phyloP scores from a whole-genome alignment of 1,139 yeast genomes.

The Suhomyces bokatorum region DNA sequence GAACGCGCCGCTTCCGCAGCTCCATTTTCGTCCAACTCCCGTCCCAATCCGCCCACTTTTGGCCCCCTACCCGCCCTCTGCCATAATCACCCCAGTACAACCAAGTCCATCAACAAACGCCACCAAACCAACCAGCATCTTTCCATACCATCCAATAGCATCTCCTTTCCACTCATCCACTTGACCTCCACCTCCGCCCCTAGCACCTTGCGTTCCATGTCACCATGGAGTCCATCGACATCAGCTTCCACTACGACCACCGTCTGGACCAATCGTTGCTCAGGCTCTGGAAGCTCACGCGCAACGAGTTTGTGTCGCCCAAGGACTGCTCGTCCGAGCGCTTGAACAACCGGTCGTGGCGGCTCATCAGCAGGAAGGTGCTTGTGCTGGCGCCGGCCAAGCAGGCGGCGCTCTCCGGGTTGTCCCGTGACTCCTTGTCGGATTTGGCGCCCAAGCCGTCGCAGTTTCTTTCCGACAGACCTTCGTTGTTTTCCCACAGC shows the following conservation, averaged over 20 bases:
- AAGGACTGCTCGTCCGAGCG: slow-evolving; percentile 15
- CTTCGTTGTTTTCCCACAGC: slow-evolving; percentile 19
- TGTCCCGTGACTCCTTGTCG: slow-evolving; percentile 16
- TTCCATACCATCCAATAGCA: no score
- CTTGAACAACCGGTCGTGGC: slow-evolving; percentile 20
- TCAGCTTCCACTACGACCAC: slow-evolving; percentile 16
- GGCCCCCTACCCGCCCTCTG: neutral
- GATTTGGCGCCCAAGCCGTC: slow-evolving; percentile 16
- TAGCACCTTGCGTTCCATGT: slow-evolving; percentile 1
- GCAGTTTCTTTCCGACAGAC: slow-evolving; percentile 18
- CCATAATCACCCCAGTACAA: neutral
- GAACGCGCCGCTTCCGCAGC: neutral
- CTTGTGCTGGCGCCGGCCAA: slow-evolving; percentile 3
- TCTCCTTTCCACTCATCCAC: no score
- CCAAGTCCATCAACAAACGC: neutral
- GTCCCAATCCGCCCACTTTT: neutral
- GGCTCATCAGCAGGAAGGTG: slow-evolving; percentile 16
- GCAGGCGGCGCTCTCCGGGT: slow-evolving; percentile 12
- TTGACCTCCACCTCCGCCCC: neutral
- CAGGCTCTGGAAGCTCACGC: slow-evolving; percentile 19
- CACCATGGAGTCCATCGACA: slow-evolving; percentile 18
- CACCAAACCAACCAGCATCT: neutral
- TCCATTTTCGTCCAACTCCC: neutral
- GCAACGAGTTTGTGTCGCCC: slow-evolving; percentile 14
- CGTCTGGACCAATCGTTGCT: slow-evolving; percentile 18